Evolutionary conservation across 2,329 filamentous ascomycete species (phyloP), one percentile per base, ranked within the genome.

Genomic region (Gaeumannomyces sp.): DNA sequence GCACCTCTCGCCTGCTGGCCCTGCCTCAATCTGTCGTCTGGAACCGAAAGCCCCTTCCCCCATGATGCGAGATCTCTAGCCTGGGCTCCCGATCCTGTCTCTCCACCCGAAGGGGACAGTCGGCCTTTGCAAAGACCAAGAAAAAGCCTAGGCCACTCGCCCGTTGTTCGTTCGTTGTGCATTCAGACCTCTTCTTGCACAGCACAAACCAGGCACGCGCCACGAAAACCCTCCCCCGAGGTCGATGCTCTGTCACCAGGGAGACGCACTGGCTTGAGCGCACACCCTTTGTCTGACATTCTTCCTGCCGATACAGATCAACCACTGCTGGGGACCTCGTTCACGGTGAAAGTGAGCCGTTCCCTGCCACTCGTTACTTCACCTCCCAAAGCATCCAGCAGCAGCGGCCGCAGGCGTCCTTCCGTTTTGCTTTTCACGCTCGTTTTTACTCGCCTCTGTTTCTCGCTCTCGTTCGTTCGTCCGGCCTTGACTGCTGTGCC

Each of bases 401-500:
- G 45, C 45, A 53, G 45, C 45, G 83, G 83, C 78, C 83, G 83
- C 83, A 81, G 83, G 83, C 83, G 82, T 83, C 83, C 83, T 81
- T 61, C 65, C 64, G n/a, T 62, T 33, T 63, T 53, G 29, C 33
- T 25, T 25, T 61, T 27, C 27, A 61, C 19, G 38, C 50, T 59
- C 50, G 25, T 25, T 25, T 25, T 29, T 38, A 13, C 25, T 60
- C 27, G 29, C 28, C 22, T 35, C 59, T n/a, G 35, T 60, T 38
- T 60, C 59, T 60, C 22, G 29, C 59, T 38, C 7, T 63, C 31
- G 33, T 29, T 27, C 27, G 8, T 60, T 63, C 59, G 45, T 63
- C 35, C 27, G 33, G 45, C 25, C 38, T 53, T 31, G 61, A 22
- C 31, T 56, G 62, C n/a, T 50, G 62, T 45, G 62, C 38, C 35